phyloP scores from a whole-genome alignment of 176 grass and related monocot genomes.

The Elaeis guineensis region DNA sequence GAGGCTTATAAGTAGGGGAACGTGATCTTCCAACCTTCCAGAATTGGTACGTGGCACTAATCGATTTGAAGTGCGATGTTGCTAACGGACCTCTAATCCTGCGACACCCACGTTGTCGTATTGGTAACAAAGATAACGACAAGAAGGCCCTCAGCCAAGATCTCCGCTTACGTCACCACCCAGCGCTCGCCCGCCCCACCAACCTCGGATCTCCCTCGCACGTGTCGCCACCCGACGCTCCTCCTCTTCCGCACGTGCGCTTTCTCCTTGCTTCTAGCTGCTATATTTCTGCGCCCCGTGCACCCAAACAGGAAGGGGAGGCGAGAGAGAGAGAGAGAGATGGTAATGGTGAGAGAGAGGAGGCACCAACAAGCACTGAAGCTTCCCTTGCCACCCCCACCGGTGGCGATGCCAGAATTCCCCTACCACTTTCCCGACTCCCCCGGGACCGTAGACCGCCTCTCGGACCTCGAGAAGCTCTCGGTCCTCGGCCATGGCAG shows the following conservation, averaged over 20 bases:
- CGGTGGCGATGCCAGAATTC: neutral
- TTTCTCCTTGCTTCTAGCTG: neutral
- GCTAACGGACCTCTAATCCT: too few species aligned
- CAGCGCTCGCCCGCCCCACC: neutral
- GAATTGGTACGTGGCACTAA: too few species aligned
- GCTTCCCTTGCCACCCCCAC: neutral
- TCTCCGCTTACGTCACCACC: too few species aligned
- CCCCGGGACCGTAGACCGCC: neutral
- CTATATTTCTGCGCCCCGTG: neutral
- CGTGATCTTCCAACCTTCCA: too few species aligned
- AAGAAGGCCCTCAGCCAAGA: too few species aligned
- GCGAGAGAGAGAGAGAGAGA: too few species aligned
- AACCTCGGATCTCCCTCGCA: conserved; percentile 5
- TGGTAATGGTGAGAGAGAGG: neutral
- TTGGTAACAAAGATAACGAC: too few species aligned
- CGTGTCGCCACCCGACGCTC: neutral
- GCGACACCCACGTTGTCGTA: too few species aligned
- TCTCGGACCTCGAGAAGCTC: conserved; percentile 27
- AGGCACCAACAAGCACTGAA: neutral
- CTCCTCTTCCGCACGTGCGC: neutral
- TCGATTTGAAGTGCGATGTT: too few species aligned
- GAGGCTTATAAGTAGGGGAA: too few species aligned
- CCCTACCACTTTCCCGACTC: neutral
- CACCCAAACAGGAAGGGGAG: too few species aligned
- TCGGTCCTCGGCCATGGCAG: conserved; percentile 27